phyloP scores from a whole-genome alignment of 805 yeast species.

The Lachancea lanzarotensis region DNA sequence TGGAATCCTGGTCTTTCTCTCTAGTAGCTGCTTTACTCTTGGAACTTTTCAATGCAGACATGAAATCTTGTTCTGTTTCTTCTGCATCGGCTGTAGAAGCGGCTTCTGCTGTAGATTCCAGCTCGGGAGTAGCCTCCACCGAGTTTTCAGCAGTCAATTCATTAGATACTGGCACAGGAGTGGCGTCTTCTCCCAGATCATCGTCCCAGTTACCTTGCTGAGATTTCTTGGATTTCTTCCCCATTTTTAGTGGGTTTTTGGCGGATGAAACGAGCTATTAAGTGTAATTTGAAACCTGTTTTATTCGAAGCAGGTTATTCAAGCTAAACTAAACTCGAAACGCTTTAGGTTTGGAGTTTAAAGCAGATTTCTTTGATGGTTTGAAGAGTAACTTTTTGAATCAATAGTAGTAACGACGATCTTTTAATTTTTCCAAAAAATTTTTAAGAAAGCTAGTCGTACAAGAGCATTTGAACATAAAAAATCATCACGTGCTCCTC shows the following conservation, averaged over 20 bases:
- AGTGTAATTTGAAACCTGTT: not conserved
- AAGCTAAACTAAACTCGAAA: no score
- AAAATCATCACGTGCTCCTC: no score
- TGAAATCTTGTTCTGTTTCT: slow-evolving; percentile 58
- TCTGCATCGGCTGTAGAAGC: slow-evolving; percentile 32
- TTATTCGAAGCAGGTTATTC: no score
- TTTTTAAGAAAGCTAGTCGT: not conserved
- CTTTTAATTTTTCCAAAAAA: no score
- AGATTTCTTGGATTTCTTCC: slow-evolving; percentile 54
- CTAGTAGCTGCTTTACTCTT: slow-evolving; percentile 69
- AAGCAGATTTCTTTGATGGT: not conserved
- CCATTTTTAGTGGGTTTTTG: slow-evolving; percentile 26
- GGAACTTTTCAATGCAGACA: slow-evolving; percentile 74
- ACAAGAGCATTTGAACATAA: no score
- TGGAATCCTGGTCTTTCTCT: slow-evolving; percentile 45
- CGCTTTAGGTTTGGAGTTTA: no score
- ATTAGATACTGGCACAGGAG: slow-evolving; percentile 35
- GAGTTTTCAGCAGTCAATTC: slow-evolving; percentile 39
- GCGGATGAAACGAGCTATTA: no score
- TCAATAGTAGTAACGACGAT: no score
- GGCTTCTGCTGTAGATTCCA: slow-evolving; percentile 11
- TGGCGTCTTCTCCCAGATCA: slow-evolving; percentile 47
- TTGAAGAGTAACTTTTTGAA: no score
- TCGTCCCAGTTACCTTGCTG: slow-evolving; percentile 81
- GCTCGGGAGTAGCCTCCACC: slow-evolving; percentile 32